Conservation (phyloP, 345 rosid genomes). For the Hypericum androsaemum region DNA sequence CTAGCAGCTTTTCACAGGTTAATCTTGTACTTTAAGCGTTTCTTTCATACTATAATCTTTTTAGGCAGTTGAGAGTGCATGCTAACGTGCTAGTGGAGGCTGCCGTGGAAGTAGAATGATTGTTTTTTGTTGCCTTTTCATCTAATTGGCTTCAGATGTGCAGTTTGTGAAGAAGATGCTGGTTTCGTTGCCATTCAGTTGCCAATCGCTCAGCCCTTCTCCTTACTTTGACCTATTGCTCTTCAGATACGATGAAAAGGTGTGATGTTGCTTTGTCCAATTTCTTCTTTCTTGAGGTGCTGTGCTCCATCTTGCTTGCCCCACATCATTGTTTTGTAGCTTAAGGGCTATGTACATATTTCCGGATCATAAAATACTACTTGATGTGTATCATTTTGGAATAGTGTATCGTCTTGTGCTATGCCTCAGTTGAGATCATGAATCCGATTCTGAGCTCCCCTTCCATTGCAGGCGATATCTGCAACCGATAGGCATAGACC, state of each 20-base stretch:
- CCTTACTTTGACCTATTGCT: constrained; percentile 95
- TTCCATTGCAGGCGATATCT: constrained; percentile 57
- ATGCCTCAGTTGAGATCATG: neutral
- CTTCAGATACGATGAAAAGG: constrained; percentile 93
- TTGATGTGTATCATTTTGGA: neutral
- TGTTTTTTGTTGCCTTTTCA: neutral
- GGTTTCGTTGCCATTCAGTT: constrained; percentile 61
- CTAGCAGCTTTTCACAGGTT: constrained; percentile 56
- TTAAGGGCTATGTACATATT: neutral
- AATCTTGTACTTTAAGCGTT: constrained; percentile 2
- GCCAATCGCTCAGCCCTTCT: constrained; percentile 95
- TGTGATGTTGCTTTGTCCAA: constrained; percentile 19
- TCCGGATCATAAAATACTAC: neutral
- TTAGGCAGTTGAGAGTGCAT: too few relatives aligned
- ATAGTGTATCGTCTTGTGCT: neutral
- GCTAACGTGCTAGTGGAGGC: neutral
- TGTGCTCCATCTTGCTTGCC: too few relatives aligned
- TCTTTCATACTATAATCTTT: too few relatives aligned
- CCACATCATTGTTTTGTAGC: constrained; percentile 8
- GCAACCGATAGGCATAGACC: constrained; percentile 68
- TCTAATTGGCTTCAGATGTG: constrained; percentile 18
- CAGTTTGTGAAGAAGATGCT: constrained; percentile 94
- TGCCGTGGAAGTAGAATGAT: neutral
- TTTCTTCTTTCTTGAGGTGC: neutral
- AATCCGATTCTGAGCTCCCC: neutral